Evolutionary conservation across 2,329 filamentous ascomycete genomes (phyloP).

Genomic region (Xenoacremonium recifei): DNA sequence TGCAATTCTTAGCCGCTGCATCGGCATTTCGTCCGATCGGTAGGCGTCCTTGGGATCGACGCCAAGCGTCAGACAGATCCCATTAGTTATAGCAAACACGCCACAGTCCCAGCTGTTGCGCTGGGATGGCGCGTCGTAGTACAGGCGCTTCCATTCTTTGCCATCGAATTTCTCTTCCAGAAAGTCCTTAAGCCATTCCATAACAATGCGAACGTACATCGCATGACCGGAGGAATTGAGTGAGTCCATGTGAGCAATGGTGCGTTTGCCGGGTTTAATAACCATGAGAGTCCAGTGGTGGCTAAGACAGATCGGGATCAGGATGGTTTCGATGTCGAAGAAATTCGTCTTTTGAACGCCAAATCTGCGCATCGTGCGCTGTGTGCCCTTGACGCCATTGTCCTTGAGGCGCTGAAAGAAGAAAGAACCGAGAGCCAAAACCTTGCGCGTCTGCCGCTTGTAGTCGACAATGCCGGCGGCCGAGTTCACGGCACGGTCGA

Average conservation of each 20-base stretch:
- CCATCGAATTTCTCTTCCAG: conserved; percentile 52
- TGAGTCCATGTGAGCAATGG: conserved; percentile 69
- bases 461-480: conserved; percentile 50
- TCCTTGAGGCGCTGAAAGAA: conserved; percentile 59
- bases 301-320: conserved; percentile 65
- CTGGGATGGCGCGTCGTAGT: conserved; percentile 55
- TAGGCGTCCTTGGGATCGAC: conserved; percentile 52
- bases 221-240: conserved; percentile 44
- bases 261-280: conserved; percentile 58
- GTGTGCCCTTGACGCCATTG: conserved; percentile 45
- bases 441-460: conserved; percentile 52
- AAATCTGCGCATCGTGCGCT: conserved; percentile 55
- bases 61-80: conserved; percentile 58
- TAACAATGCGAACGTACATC: conserved; percentile 40
- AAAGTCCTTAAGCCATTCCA: conserved; percentile 57
- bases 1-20: conserved; percentile 62
- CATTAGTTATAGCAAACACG: conserved; percentile 74
- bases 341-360: conserved; percentile 61
- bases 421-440: conserved; percentile 62
- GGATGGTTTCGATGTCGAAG: conserved; percentile 62
- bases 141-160: conserved; percentile 58
- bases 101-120: conserved; percentile 72
- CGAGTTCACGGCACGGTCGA: conserved; percentile 59
- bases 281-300: conserved; percentile 72
- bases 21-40: conserved; percentile 51